Percentiles rank a stretch among this genome's conserved stretches.
Conservation (phyloP, 1,139 yeast species). For the Citeromyces siamensis region DNA sequence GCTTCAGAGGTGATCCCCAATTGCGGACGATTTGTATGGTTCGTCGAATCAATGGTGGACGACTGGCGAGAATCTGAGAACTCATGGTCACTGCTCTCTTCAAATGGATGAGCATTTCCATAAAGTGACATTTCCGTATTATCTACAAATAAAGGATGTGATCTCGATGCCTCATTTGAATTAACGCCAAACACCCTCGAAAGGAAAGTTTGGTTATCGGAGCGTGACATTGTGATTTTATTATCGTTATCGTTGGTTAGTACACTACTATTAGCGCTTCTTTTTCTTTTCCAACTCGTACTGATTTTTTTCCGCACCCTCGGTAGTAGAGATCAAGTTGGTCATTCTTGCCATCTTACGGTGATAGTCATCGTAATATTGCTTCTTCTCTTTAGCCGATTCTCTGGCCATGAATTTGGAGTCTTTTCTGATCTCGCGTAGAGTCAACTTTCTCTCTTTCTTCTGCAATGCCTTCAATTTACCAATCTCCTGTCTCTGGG, state of each 20-base stretch:
- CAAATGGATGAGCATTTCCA: slow-evolving; percentile 9
- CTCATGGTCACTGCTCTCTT: slow-evolving; percentile 13
- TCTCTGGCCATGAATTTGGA: slow-evolving; percentile 80
- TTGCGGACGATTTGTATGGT: background rate
- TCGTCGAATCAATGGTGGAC: background rate
- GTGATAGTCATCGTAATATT: slow-evolving; percentile 69
- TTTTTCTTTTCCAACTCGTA: slow-evolving; percentile 75
- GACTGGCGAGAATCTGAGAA: slow-evolving; percentile 5
- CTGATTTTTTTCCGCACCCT: slow-evolving; percentile 88
- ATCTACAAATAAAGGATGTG: slow-evolving; percentile 22
- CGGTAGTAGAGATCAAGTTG: slow-evolving; percentile 79
- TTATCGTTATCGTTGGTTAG: background rate
- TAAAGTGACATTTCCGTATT: slow-evolving; percentile 16
- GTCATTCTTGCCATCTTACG: slow-evolving; percentile 80
- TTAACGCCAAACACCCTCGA: slow-evolving; percentile 45
- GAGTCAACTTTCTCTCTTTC: slow-evolving; percentile 80
- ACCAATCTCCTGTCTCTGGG: slow-evolving; percentile 67
- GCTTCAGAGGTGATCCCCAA: background rate
- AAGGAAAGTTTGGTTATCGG: slow-evolving; percentile 34
- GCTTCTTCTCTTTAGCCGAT: slow-evolving; percentile 67
- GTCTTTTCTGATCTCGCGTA: slow-evolving; percentile 87
- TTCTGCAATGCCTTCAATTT: slow-evolving; percentile 79
- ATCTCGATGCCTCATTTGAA: slow-evolving; percentile 22
- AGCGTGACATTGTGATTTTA: slow-evolving; percentile 2
- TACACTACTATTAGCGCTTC: background rate